Evolutionary conservation across 2,329 filamentous ascomycete genomes (phyloP).

Genomic region (Cephalotrichum gorgonifer): DNA sequence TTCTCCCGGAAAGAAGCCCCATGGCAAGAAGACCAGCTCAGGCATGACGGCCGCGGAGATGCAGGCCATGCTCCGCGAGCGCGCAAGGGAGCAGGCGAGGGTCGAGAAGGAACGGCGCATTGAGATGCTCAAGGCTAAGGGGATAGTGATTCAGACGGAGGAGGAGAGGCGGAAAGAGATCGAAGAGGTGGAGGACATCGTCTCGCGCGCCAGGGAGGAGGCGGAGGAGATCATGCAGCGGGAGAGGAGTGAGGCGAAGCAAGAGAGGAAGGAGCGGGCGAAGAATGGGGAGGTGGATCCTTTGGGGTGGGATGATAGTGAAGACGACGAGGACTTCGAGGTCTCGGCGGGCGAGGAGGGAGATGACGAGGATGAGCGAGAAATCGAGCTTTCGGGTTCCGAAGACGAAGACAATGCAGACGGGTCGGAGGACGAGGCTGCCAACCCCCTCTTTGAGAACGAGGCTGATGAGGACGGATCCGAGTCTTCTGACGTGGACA

Average conservation of each 20-base stretch:
- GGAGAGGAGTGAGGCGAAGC: slow-evolving; percentile 66
- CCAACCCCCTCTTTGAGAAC: slow-evolving; percentile 25
- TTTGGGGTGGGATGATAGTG: slow-evolving; percentile 46
- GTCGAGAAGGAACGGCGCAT: slow-evolving; percentile 68
- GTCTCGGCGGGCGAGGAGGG: slow-evolving; percentile 24
- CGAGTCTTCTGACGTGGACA: slow-evolving; percentile 16
- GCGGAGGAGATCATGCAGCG: slow-evolving; percentile 67
- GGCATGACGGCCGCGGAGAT: slow-evolving; percentile 62
- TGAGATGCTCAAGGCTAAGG: slow-evolving; percentile 66
- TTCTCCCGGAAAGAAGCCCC: slow-evolving; percentile 46
- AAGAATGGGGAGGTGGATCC: slow-evolving; percentile 35
- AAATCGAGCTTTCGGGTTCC: slow-evolving; percentile 33
- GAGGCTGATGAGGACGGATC: slow-evolving; percentile 22
- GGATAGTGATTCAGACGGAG: slow-evolving; percentile 69
- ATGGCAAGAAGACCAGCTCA: slow-evolving; percentile 30
- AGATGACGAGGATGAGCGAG: slow-evolving; percentile 24
- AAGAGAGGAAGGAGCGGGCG: slow-evolving; percentile 39
- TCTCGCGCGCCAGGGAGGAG: slow-evolving; percentile 74
- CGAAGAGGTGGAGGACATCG: slow-evolving; percentile 75
- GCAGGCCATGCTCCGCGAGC: slow-evolving; percentile 55
- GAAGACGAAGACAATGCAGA: slow-evolving; percentile 27
- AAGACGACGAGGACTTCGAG: slow-evolving; percentile 39
- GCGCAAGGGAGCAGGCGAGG: slow-evolving; percentile 71
- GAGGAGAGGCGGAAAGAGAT: slow-evolving; percentile 80
- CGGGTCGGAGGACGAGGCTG: slow-evolving; percentile 19